A percentile compares a stretch with the other conserved stretches of the same genome.
Evolutionary conservation across 2,329 filamentous ascomycete genomes (phyloP).

Genomic region (Shiraia bambusicola): DNA sequence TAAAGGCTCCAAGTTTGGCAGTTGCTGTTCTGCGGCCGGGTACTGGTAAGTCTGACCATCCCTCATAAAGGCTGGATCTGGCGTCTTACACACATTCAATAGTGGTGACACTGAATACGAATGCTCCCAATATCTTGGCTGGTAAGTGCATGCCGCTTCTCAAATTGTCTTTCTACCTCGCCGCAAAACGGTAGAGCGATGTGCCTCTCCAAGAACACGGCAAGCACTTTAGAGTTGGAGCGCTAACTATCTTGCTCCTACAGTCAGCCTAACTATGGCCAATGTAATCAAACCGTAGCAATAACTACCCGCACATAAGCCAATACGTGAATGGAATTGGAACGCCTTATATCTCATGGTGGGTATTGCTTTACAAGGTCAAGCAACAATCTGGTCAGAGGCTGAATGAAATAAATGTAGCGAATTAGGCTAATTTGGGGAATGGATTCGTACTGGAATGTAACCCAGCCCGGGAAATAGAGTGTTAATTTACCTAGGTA

Average conservation of each 20-base stretch:
- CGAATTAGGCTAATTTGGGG: no score
- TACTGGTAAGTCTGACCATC: constrained; percentile 7
- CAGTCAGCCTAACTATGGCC: not conserved
- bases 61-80: not conserved
- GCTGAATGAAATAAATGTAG: no score
- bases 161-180: no score
- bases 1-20: constrained; percentile 16
- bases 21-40: constrained; percentile 20
- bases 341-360: not conserved
- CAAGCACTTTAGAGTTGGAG: not conserved
- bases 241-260: not conserved
- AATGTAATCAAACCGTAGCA: not conserved
- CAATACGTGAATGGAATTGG: not conserved
- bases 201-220: no score
- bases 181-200: no score
- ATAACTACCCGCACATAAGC: not conserved
- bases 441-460: no score
- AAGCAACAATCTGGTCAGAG: no score
- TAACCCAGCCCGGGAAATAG: no score
- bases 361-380: no score
- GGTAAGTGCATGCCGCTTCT: not conserved
- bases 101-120: not conserved
- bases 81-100: not conserved
- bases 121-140: not conserved
- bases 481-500: no score